phyloP scores from a whole-genome alignment of 2,329 filamentous ascomycete genomes.

The Endoconidiophora polonica region DNA sequence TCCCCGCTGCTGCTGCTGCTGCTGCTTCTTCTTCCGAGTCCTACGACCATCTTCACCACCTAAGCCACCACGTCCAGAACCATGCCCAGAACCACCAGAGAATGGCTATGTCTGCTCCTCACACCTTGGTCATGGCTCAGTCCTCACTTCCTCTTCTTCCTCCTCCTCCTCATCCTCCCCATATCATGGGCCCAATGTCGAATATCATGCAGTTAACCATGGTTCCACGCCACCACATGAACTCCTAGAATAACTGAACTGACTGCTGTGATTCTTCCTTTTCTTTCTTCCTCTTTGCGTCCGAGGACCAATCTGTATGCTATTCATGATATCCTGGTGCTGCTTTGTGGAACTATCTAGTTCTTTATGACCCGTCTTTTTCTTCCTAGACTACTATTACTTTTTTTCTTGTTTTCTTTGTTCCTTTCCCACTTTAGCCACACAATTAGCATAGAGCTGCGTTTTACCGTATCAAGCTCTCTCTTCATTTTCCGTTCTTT shows the following conservation, averaged over 20 bases:
- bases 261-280: background rate
- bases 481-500: background rate
- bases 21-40: too few relatives aligned
- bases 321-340: conserved; percentile 8
- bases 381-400: conserved; percentile 1
- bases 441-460: background rate
- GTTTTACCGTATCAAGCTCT: background rate
- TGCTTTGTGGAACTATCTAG: background rate
- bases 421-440: background rate
- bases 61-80: conserved; percentile 14
- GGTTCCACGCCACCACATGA: conserved; percentile 1
- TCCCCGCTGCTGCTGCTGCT: conserved; percentile 21
- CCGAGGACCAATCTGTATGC: background rate
- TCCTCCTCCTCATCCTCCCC: background rate
- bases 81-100: conserved; percentile 5
- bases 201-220: conserved; percentile 3
- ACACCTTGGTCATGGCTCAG: background rate
- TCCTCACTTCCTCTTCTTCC: background rate
- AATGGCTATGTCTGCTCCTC: background rate
- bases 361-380: background rate
- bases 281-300: background rate
- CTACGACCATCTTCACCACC: too few relatives aligned
- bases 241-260: conserved; percentile 4
- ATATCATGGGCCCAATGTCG: conserved; percentile 4
- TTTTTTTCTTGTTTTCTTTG: background rate